phyloP scores from a whole-genome alignment of 306 rosid genomes.

The Cucumis cinereus region DNA sequence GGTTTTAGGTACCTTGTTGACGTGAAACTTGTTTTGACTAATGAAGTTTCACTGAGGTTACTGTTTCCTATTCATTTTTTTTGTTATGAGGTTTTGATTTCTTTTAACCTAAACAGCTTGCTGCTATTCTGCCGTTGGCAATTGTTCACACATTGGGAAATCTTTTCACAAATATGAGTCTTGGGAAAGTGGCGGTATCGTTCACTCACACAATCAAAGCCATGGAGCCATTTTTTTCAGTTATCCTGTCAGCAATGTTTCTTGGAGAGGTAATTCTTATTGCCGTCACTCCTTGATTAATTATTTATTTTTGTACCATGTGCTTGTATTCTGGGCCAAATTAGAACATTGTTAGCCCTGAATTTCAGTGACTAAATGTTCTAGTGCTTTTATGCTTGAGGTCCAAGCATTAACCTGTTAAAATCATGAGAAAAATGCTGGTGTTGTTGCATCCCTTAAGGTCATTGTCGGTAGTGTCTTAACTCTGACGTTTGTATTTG shows the following conservation, averaged over 20 bases:
- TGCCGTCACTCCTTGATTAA: neutral
- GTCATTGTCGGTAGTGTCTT: neutral
- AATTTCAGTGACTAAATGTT: neutral
- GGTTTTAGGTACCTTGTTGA: neutral
- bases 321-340: neutral
- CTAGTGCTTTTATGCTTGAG: neutral
- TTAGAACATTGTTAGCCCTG: neutral
- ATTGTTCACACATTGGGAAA: constrained; percentile 75
- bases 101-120: constrained; percentile 40
- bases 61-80: neutral
- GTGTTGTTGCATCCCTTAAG: neutral
- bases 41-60: neutral
- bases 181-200: constrained; percentile 88
- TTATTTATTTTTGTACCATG: neutral
- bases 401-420: neutral
- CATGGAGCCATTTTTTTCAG: constrained; percentile 88
- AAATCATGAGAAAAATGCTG: constrained; percentile 1
- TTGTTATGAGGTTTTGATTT: neutral
- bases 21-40: constrained; percentile 6
- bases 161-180: constrained; percentile 92
- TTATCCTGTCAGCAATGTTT: constrained; percentile 79
- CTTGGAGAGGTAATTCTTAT: constrained; percentile 65
- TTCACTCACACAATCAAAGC: constrained; percentile 97
- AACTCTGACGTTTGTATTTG: constrained; percentile 1
- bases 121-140: constrained; percentile 71